Evolutionary conservation across 192 early-diverging fungal species (phyloP), one percentile per base, ranked within the genome.

Genomic region (Dispira simplex): DNA sequence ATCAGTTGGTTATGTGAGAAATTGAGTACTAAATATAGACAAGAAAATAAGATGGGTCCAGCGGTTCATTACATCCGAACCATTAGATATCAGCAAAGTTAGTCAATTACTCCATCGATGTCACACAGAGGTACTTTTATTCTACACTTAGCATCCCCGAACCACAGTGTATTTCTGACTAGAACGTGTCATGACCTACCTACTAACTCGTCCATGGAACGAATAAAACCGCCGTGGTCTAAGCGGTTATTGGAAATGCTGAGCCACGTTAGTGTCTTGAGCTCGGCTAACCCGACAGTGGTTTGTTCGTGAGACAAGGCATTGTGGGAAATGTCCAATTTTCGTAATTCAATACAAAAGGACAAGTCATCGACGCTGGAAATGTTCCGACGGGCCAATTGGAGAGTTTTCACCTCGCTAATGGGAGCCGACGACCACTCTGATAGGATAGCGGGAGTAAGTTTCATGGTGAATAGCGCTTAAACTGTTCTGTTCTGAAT

Each of bases 311-410:
- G 75, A 46, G 52, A 64, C 44, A 89, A 74, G 8, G 64, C 63
- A 68, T 89, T 89, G 47, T 82, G 65, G 25, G 71, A 55, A 27
- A 89, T 66, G 64, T 81, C 78, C 43, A 89, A 67, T 68, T 85
- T 84, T 60, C 79, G 80, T 0, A 87, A 69, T 46, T 64, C 71
- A 46, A 77, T 64, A 58, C 81, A 84, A 23, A 60, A 66, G 13
- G 85, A 85, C 46, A 91, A 77, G 68, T 89, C 87, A 11, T 82
- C 87, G 48, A 91, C 69, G 59, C 79, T 74, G 46, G 75, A 71
- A 46, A 91, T 81, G n/a, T 69, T 81, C 63, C 75, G 79, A 65
- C 77, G 70, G 44, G 71, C 65, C 48, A 82, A 66, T 46, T 82
- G 77, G 51, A 83, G 68, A 13, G 74, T 74, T 55, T 72, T 79